These are phyloP conservation scores for Dothidotthia symphoricarpi DNA, from an alignment of 2,329 filamentous ascomycete genomes.

Conservation along the genomic window DNA sequence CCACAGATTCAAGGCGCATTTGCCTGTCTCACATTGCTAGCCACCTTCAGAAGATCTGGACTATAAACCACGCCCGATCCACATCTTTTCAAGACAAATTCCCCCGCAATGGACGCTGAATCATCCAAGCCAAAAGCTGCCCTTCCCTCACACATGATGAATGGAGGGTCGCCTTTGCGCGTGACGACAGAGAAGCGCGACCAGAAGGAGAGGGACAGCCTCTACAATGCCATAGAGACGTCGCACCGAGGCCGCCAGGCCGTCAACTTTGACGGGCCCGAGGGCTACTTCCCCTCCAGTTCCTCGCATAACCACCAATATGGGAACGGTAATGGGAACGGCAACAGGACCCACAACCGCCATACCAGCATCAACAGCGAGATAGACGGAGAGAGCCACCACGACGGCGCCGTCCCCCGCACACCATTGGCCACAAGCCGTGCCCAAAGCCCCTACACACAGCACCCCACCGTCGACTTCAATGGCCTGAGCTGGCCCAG, in stretches of 20 bases:
- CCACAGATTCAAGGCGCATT: constrained; percentile 9
- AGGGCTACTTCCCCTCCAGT: constrained; percentile 31
- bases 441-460: constrained; percentile 51
- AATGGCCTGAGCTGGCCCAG: constrained; percentile 58
- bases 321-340: constrained; percentile 13
- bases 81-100: constrained; percentile 4
- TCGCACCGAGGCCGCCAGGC: constrained; percentile 53
- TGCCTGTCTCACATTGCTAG: constrained; percentile 11
- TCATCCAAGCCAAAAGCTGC: constrained; percentile 51
- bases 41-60: constrained; percentile 4
- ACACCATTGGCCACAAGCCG: constrained; percentile 56
- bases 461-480: constrained; percentile 54
- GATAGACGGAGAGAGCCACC: constrained; percentile 50
- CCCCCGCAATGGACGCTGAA: constrained; percentile 44
- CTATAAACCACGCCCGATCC: no score
- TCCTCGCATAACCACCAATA: constrained; percentile 6
- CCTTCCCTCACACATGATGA: constrained; percentile 57
- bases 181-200: constrained; percentile 50
- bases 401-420: constrained; percentile 51
- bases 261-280: constrained; percentile 45
- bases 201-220: constrained; percentile 54
- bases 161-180: constrained; percentile 54
- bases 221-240: constrained; percentile 59
- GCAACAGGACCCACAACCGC: constrained; percentile 13
- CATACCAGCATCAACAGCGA: constrained; percentile 25